A percentile compares a stretch with the other conserved stretches of the same genome.
phyloP scores from a whole-genome alignment of 805 yeast species.

The Danielia reshetovae region DNA sequence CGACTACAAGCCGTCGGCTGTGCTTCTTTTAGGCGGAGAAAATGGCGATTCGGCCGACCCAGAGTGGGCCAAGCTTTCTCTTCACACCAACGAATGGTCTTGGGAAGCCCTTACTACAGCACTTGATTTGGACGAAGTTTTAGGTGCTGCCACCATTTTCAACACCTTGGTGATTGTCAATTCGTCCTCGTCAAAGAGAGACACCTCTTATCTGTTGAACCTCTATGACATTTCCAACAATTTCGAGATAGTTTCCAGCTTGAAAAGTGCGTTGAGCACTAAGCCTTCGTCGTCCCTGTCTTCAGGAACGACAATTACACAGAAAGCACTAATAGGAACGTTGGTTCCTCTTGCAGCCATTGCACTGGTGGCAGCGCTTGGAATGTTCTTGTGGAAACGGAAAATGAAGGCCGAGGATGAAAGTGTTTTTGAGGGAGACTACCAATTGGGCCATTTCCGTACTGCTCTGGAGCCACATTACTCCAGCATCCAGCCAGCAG shows the following conservation, averaged over 20 bases:
- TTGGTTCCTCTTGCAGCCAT: slow-evolving; percentile 31
- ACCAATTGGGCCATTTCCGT: slow-evolving; percentile 16
- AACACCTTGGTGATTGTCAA: slow-evolving; percentile 46
- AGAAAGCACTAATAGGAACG: slow-evolving; percentile 35
- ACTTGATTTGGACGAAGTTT: slow-evolving; percentile 20
- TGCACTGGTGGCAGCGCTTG: slow-evolving; percentile 5
- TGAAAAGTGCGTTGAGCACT: slow-evolving; percentile 20
- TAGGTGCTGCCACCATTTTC: slow-evolving; percentile 54
- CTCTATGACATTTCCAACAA: slow-evolving; percentile 37
- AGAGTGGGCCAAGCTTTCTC: slow-evolving; percentile 33
- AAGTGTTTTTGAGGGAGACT: slow-evolving; percentile 8
- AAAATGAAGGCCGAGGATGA: slow-evolving; percentile 2
- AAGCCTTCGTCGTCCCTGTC: slow-evolving; percentile 11
- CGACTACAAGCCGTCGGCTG: slow-evolving; percentile 32
- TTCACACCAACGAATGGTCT: slow-evolving; percentile 27
- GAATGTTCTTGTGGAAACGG: slow-evolving; percentile 6
- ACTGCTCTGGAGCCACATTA: slow-evolving; percentile 14
- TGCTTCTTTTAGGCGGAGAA: slow-evolving; percentile 63
- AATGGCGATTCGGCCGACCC: slow-evolving; percentile 38
- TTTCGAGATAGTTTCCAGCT: slow-evolving; percentile 27
- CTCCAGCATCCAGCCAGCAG: slow-evolving; percentile 8
- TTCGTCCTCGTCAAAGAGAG: slow-evolving; percentile 14
- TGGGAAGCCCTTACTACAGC: slow-evolving; percentile 31
- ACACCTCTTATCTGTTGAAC: slow-evolving; percentile 27
- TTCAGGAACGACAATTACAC: slow-evolving; percentile 4